phyloP scores from a whole-genome alignment of 2,329 filamentous ascomycete genomes.

The Claviceps sp. region DNA sequence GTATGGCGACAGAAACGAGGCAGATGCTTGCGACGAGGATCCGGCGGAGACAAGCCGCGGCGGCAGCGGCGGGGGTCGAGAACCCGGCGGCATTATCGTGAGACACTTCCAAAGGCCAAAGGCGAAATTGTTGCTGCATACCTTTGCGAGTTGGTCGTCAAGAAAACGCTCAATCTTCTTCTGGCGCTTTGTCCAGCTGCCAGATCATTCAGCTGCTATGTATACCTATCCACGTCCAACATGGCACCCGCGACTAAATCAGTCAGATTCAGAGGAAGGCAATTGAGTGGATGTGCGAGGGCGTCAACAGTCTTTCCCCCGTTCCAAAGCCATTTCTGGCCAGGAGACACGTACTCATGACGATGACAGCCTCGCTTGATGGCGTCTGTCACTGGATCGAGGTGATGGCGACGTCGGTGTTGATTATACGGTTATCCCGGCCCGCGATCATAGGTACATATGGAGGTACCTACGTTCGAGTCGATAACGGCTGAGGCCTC shows the following conservation, averaged over 20 bases:
- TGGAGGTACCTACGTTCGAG: too few relatives aligned
- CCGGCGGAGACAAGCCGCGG: neutral
- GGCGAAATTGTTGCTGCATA: neutral
- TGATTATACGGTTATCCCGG: too few relatives aligned
- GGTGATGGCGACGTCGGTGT: neutral
- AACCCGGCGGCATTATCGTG: neutral
- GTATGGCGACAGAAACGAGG: neutral
- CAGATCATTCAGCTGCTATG: neutral
- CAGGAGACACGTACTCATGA: neutral
- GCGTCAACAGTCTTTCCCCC: neutral
- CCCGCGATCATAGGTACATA: too few relatives aligned
- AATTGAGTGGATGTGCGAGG: neutral
- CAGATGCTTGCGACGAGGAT: neutral
- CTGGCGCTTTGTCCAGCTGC: neutral
- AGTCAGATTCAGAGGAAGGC: neutral
- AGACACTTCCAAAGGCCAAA: neutral
- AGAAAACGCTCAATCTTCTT: neutral
- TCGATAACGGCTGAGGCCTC: too few relatives aligned
- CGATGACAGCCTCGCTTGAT: neutral
- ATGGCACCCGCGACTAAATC: neutral
- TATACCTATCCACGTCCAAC: neutral
- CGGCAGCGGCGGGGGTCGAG: neutral
- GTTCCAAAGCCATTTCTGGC: neutral
- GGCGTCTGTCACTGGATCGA: neutral
- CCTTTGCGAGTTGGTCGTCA: neutral